These are phyloP conservation scores for Geosmithia morbida DNA, from an alignment of 2,329 filamentous ascomycete species.

Conservation along the genomic window DNA sequence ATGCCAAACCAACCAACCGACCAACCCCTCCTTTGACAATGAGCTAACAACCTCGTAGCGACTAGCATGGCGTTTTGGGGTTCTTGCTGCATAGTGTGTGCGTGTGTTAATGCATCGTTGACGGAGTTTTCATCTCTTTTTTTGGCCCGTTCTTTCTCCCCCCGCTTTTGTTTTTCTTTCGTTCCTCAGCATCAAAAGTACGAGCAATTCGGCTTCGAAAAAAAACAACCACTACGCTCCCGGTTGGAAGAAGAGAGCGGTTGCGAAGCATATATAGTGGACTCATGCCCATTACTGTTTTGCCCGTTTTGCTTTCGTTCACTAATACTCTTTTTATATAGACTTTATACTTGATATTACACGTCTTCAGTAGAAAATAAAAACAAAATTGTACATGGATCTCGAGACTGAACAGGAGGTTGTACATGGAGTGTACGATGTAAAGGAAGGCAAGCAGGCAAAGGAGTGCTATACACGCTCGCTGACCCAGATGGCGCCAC, in stretches of 20 bases:
- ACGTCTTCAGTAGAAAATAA: neutral
- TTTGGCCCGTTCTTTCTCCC: neutral
- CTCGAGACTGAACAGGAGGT: no score
- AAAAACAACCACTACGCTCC: neutral
- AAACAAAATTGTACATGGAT: no score
- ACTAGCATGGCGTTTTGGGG: slow-evolving; percentile 8
- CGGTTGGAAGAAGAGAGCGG: neutral
- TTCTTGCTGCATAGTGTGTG: neutral
- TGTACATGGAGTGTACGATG: no score
- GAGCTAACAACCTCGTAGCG: slow-evolving; percentile 16
- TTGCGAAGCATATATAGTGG: neutral
- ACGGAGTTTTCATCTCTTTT: neutral
- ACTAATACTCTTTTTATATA: neutral
- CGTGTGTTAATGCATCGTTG: neutral
- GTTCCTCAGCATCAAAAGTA: neutral
- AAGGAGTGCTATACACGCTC: slow-evolving; percentile 42
- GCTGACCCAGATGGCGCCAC: slow-evolving; percentile 84
- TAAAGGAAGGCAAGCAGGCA: neutral
- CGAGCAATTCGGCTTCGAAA: neutral
- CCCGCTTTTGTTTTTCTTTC: neutral
- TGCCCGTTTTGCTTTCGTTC: neutral
- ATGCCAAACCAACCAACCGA: neutral
- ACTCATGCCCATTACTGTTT: neutral
- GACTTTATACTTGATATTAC: neutral
- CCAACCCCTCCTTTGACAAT: neutral